Conservation (phyloP, 108 stramenopile species). For the Nitzschia inconspicua region DNA sequence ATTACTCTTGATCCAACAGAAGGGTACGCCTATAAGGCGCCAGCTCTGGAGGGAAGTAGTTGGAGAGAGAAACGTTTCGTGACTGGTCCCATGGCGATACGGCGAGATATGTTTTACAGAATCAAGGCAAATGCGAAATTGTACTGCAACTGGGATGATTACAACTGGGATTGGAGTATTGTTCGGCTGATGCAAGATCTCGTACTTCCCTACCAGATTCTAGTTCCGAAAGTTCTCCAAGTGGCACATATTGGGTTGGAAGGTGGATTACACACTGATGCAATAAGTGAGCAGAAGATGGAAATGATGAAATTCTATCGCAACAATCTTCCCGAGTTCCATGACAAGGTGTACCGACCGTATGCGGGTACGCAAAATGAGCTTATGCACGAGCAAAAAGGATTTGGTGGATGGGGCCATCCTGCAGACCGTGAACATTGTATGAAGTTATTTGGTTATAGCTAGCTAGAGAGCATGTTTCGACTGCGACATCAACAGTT, state of each 20-base stretch:
- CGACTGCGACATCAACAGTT: neutral
- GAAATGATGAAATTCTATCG: neutral
- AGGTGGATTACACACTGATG: constrained; percentile 44
- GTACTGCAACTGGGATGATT: constrained; percentile 54
- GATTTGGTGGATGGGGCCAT: constrained; percentile 62
- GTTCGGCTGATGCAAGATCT: constrained; percentile 33
- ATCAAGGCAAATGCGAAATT: constrained; percentile 29
- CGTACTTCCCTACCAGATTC: constrained; percentile 24
- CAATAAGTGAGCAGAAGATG: neutral
- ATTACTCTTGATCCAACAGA: constrained; percentile 37
- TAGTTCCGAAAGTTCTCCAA: constrained; percentile 32
- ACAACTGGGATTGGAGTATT: constrained; percentile 48
- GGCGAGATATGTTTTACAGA: constrained; percentile 27
- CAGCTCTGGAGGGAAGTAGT: neutral
- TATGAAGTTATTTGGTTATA: constrained; percentile 26
- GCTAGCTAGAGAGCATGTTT: constrained; percentile 1
- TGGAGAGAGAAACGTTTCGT: constrained; percentile 23
- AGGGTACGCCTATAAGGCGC: constrained; percentile 7
- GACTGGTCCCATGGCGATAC: constrained; percentile 52
- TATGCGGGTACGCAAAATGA: neutral
- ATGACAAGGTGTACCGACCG: neutral
- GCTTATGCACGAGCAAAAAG: constrained; percentile 9
- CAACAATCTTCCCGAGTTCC: constrained; percentile 11
- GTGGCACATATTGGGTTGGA: constrained; percentile 53
- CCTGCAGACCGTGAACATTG: constrained; percentile 57